A percentile compares a stretch with the other conserved stretches of the same genome.
Conservation (phyloP, 2,329 filamentous ascomycete genomes). For the Colletotrichum sp. region DNA sequence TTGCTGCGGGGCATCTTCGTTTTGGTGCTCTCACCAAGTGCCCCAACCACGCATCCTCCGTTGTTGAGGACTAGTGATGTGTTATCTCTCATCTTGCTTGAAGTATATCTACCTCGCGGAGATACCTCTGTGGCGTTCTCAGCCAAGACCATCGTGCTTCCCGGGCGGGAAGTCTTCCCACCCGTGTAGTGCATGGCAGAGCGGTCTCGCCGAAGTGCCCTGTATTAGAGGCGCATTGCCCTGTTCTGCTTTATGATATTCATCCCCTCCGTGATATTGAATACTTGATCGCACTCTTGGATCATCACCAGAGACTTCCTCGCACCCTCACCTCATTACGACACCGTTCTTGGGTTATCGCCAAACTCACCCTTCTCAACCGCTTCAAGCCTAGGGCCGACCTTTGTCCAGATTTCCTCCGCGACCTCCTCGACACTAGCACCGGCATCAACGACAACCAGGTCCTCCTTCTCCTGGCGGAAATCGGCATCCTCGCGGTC, state of each 20-base stretch:
- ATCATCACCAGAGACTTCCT: not conserved
- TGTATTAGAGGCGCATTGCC: not conserved
- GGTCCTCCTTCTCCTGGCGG: constrained; percentile 56
- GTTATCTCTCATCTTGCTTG: not conserved
- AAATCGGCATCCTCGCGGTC: constrained; percentile 35
- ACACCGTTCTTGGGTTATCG: constrained; percentile 47
- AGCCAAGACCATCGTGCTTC: not conserved
- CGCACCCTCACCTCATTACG: not conserved
- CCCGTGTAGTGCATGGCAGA: not conserved
- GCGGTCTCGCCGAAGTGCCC: not conserved
- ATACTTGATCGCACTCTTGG: not conserved
- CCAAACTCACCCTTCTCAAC: constrained; percentile 57
- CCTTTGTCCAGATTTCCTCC: constrained; percentile 59
- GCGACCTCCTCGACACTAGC: constrained; percentile 60
- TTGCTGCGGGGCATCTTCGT: not conserved
- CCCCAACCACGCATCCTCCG: not conserved
- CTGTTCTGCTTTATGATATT: not conserved
- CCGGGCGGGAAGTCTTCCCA: not conserved
- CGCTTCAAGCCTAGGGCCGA: constrained; percentile 48
- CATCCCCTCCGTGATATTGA: not conserved
- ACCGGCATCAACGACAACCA: constrained; percentile 60
- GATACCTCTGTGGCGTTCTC: not conserved
- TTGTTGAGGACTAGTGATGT: not conserved
- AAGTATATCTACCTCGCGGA: not conserved
- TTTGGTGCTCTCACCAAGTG: not conserved